Conservation (phyloP, 2,329 filamentous ascomycete species). For the Fusarium sulawesiense region DNA sequence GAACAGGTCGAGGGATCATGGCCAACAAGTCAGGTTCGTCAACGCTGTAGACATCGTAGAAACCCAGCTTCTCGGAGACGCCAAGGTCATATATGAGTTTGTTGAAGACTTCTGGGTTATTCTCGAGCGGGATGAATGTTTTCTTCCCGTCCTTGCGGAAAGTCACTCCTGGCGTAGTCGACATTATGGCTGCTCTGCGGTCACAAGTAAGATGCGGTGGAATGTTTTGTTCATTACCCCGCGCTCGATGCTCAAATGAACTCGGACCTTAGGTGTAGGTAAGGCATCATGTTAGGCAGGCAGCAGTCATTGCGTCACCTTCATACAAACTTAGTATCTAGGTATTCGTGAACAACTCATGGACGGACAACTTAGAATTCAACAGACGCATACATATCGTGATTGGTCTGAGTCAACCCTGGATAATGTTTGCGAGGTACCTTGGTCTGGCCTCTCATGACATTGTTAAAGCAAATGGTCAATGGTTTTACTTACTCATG, state of each 20-base stretch:
- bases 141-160: constrained; percentile 45
- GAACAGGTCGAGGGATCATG: constrained; percentile 76
- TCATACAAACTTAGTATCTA: not conserved
- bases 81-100: constrained; percentile 77
- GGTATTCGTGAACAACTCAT: not conserved
- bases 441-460: not conserved
- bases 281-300: constrained; percentile 18
- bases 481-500: not conserved
- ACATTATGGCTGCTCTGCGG: constrained; percentile 21
- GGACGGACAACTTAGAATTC: not conserved
- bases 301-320: constrained; percentile 30
- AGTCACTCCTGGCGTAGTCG: constrained; percentile 30
- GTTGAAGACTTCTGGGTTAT: constrained; percentile 83
- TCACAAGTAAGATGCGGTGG: not conserved
- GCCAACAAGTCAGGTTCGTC: constrained; percentile 80
- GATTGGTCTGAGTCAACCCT: not conserved
- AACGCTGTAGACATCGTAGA: constrained; percentile 86
- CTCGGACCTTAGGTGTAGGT: not conserved
- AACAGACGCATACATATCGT: not conserved
- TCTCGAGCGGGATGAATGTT: constrained; percentile 58
- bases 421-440: not conserved
- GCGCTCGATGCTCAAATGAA: constrained; percentile 5
- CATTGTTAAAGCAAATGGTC: not conserved
- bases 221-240: constrained; percentile 9
- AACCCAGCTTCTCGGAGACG: constrained; percentile 73